phyloP scores from a whole-genome alignment of 2,329 filamentous ascomycete species.

The Phaeosphaeria sp. region DNA sequence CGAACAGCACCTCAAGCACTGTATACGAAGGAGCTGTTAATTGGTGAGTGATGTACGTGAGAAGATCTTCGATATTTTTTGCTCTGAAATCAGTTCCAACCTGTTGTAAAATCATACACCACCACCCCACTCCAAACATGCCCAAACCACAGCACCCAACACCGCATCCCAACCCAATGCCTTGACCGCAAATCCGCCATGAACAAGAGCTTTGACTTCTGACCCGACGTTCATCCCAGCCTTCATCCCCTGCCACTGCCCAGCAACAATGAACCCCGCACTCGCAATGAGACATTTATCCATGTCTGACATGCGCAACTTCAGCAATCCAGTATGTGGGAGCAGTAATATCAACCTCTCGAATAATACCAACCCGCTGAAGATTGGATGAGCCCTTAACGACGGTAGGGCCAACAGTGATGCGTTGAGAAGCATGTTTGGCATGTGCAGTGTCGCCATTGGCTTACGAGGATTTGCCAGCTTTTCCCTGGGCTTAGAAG shows the following conservation, averaged over 20 bases:
- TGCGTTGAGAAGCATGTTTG: conserved; percentile 36
- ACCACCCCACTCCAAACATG: conserved; percentile 31
- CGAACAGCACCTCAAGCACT: no score
- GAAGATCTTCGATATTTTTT: no score
- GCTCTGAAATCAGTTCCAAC: not conserved
- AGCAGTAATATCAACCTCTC: conserved; percentile 30
- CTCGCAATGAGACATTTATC: conserved; percentile 30
- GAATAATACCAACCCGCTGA: conserved; percentile 26
- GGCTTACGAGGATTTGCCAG: conserved; percentile 1
- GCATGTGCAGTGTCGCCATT: conserved; percentile 26
- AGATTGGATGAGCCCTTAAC: conserved; percentile 19
- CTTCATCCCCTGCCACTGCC: conserved; percentile 27
- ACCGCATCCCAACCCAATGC: conserved; percentile 38
- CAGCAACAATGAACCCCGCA: conserved; percentile 33
- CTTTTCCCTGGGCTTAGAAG: not conserved
- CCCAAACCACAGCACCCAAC: conserved; percentile 22
- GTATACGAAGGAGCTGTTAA: no score
- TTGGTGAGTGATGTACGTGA: no score
- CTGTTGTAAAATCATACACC: conserved; percentile 20
- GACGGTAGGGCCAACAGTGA: conserved; percentile 28
- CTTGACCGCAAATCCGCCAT: conserved; percentile 26
- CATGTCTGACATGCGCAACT: conserved; percentile 20
- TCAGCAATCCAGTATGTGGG: conserved; percentile 27
- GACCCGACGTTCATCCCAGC: conserved; percentile 5
- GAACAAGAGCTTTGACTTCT: conserved; percentile 12